These are phyloP conservation scores for Cucumis sativus DNA, from an alignment of 306 rosid genomes.

Conservation along the genomic window Cucumber_9930_V3 NC_026657.2:9532001-9532500, in stretches of 20 bases:
- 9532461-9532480: conserved; percentile 51
- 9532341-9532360: conserved; percentile 24
- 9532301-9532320: conserved; percentile 76
- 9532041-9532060: conserved; percentile 40
- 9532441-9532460: conserved; percentile 32
- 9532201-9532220: conserved; percentile 53
- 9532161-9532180: conserved; percentile 36
- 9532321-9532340: conserved; percentile 42
- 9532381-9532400: conserved; percentile 7
- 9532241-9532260: conserved; percentile 54
- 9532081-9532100: conserved; percentile 51
- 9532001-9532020: conserved; percentile 33
- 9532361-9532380: conserved; percentile 12
- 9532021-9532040: conserved; percentile 37
- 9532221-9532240: conserved; percentile 57
- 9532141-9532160: conserved; percentile 33
- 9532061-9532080: conserved; percentile 56
- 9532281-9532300: conserved; percentile 41
- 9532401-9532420: conserved; percentile 40
- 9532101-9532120: conserved; percentile 35
- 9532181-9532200: conserved; percentile 42
- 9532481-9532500: conserved; percentile 60
- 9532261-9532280: conserved; percentile 60
- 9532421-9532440: conserved; percentile 49
- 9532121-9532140: conserved; percentile 10